Evolutionary conservation across 352 stramenopile genomes (phyloP).

Genomic region (Phytophthora hibernalis): DNA sequence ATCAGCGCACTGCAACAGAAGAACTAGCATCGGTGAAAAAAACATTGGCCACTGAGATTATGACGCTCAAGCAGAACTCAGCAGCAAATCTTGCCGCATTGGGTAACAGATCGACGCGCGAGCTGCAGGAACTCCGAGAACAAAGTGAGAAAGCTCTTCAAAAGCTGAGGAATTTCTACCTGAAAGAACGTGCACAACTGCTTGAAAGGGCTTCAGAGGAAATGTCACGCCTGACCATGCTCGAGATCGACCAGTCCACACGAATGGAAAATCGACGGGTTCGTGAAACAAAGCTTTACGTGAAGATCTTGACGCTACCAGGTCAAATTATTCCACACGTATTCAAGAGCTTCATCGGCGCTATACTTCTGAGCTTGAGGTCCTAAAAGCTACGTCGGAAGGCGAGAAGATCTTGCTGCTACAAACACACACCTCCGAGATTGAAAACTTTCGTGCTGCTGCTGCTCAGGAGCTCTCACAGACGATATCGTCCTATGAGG

Average conservation of each 20-base stretch:
- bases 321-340: conserved; percentile 13
- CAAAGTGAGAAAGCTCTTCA: conserved; percentile 36
- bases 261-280: conserved; percentile 28
- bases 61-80: conserved; percentile 29
- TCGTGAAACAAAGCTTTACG: conserved; percentile 34
- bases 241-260: conserved; percentile 41
- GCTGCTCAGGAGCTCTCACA: conserved; percentile 32
- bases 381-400: conserved; percentile 20
- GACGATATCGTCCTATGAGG: conserved; percentile 34
- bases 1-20: conserved; percentile 29
- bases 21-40: conserved; percentile 20
- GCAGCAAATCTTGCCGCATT: conserved; percentile 33
- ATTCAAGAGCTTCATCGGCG: conserved; percentile 34
- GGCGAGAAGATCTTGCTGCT: conserved; percentile 25
- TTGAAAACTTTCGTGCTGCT: conserved; percentile 22
- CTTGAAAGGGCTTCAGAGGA: conserved; percentile 32
- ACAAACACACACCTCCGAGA: conserved; percentile 31
- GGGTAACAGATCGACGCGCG: conserved; percentile 26
- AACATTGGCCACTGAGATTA: conserved; percentile 33
- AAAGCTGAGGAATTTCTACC: conserved; percentile 24
- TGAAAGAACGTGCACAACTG: conserved; percentile 30
- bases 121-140: conserved; percentile 37
- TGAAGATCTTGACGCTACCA: conserved; percentile 24
- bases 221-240: conserved; percentile 33
- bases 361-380: conserved; percentile 32